Evolutionary conservation across 148 eudicot genomes (phyloP), one percentile per base, ranked within the genome.

Genomic region (Rheum nobile): DNA sequence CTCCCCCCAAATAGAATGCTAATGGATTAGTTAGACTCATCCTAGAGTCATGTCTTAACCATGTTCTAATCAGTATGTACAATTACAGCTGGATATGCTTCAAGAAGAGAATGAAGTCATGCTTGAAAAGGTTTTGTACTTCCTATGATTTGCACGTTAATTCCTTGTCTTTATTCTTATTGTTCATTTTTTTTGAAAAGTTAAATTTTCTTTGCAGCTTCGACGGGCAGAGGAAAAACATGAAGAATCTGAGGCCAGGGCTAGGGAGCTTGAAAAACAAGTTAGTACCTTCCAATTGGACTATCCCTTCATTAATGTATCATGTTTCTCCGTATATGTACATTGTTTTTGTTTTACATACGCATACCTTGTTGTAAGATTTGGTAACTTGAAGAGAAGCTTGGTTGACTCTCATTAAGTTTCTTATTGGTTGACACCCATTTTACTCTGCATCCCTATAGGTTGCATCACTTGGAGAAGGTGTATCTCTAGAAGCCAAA

Each of bases 381-480:
- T 65, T 31, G 32, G 29, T 34, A 65, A 31, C 6, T 29, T 65
- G 38, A 34, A 65, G 11, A 65, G 39, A 65, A 32, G 32, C 19
- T 65, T 65, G n/a, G 34, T 65, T 16, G 70, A 11, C 12, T 55
- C 22, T 32, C 70, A 5, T 34, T 17, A 11, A 8, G 3, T 31
- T 14, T 31, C 37, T 63, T 9, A 63, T 63, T 32, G 37, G 8
- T 32, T 63, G 69, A 32, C 38, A 63, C 21, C 69, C 67, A 57
- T 44, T 28, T 2, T 74, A 72, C n/a, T 75, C 70, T 32, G 24
- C 8, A 55, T 26, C 8, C 24, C 3, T 9, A 52, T 76, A 96
- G 99, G 99, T 96, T 80, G 97, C 99, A 80, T 80, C 96, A 69
- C 96, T 96, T 67, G 97, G 97, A 67, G 99, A 96, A 85, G 99